phyloP scores from a whole-genome alignment of 176 grass and related monocot species.

The Oryza officinalis region DNA sequence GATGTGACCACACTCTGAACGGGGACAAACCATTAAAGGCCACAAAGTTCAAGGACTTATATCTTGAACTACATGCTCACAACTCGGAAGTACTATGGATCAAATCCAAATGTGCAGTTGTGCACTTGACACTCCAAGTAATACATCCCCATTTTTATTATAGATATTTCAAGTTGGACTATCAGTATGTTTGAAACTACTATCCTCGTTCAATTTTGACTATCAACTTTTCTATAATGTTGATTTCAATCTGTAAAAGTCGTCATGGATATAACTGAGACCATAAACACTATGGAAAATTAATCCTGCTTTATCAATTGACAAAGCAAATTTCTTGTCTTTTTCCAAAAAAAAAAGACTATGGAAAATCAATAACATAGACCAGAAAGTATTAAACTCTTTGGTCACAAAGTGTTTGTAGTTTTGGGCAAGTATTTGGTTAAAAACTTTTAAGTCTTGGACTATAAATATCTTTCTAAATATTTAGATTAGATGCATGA shows the following conservation, averaged over 20 bases:
- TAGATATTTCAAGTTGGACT: neutral
- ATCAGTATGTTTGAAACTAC: neutral
- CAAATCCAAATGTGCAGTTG: constrained; percentile 17
- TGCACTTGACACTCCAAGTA: constrained; percentile 25
- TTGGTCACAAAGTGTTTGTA: neutral
- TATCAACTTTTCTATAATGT: neutral
- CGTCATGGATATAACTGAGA: neutral
- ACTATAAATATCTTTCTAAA: neutral
- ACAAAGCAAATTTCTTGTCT: no score
- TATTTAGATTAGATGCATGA: neutral
- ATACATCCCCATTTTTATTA: neutral
- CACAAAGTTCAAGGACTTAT: constrained; percentile 58
- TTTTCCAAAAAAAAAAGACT: neutral
- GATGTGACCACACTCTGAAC: constrained; percentile 69
- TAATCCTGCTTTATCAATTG: no score
- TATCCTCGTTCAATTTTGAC: neutral
- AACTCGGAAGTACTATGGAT: constrained; percentile 16
- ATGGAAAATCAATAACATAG: neutral
- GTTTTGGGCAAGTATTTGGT: neutral
- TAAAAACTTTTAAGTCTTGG: neutral
- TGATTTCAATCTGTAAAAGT: neutral
- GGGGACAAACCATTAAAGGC: constrained; percentile 66
- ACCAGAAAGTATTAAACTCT: neutral
- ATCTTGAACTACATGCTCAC: constrained; percentile 42
- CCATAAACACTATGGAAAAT: neutral